Conservation (phyloP, 202 grass and related monocot species). For the Digitaria exilis region DNA sequence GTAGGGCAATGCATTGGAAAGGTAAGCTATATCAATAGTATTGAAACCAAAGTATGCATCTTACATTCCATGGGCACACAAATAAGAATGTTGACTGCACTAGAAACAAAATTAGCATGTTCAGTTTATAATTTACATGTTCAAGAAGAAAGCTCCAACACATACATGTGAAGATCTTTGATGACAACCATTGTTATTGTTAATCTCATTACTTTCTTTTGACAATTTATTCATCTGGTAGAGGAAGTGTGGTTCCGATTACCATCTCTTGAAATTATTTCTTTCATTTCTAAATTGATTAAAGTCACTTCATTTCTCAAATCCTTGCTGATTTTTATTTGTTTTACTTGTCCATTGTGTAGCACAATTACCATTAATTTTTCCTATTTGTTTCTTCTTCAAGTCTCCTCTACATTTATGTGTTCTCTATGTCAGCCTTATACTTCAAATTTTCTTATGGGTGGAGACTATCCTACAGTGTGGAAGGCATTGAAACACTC, state of each 20-base stretch:
- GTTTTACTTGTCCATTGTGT: constrained; percentile 42
- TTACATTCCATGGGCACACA: background rate
- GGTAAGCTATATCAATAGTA: constrained; percentile 33
- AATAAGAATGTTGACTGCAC: constrained; percentile 5
- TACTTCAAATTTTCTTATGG: constrained; percentile 82
- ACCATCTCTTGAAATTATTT: background rate
- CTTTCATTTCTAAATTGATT: constrained; percentile 3
- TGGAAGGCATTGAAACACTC: constrained; percentile 82
- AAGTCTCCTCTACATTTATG: constrained; percentile 65
- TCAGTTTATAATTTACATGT: background rate
- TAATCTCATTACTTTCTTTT: background rate
- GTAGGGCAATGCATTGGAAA: constrained; percentile 82
- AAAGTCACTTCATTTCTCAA: background rate
- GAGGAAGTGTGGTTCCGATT: background rate
- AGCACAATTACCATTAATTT: constrained; percentile 84
- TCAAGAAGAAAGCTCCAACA: background rate
- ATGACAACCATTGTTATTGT: background rate
- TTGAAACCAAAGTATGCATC: background rate
- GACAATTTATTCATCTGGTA: background rate
- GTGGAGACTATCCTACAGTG: constrained; percentile 68
- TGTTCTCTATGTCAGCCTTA: constrained; percentile 71
- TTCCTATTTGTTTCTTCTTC: constrained; percentile 79
- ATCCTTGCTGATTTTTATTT: background rate
- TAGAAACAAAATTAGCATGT: background rate
- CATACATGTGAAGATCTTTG: background rate